Conservation (phyloP, 495 filamentous ascomycete species). For the Clohesyomyces aquaticus region DNA sequence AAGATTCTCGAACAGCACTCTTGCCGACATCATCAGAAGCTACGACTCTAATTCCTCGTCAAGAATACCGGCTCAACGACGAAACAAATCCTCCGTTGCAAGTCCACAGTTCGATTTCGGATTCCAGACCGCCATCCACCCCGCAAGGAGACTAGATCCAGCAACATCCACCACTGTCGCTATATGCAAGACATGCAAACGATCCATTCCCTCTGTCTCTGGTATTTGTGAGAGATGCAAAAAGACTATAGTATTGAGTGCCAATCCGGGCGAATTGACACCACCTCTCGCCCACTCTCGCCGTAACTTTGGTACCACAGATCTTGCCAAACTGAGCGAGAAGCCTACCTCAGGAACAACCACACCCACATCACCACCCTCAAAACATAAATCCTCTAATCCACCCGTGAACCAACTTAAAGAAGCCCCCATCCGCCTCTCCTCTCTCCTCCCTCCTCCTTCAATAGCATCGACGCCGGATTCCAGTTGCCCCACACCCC, state of each 20-base stretch:
- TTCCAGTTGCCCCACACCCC: neutral
- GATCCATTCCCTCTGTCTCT: conserved; percentile 16
- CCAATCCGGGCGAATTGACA: conserved; percentile 16
- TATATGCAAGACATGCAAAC: conserved; percentile 34
- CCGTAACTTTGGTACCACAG: conserved; percentile 25
- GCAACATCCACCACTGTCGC: conserved; percentile 17
- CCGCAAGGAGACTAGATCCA: neutral
- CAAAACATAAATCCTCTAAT: conserved; percentile 8
- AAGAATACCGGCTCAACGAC: conserved; percentile 4
- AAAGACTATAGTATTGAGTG: conserved; percentile 23
- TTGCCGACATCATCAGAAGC: conserved; percentile 35
- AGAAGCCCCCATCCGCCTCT: conserved; percentile 25
- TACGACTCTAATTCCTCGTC: conserved; percentile 25
- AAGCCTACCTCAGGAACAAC: conserved; percentile 3
- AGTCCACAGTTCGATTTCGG: conserved; percentile 13
- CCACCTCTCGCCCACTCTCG: conserved; percentile 19
- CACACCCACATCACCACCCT: conserved; percentile 19
- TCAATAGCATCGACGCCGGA: neutral
- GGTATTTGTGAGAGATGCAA: conserved; percentile 34
- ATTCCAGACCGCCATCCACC: neutral
- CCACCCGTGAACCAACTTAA: conserved; percentile 5
- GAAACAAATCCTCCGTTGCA: neutral
- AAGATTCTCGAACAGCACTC: conserved; percentile 27
- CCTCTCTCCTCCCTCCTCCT: conserved; percentile 16
- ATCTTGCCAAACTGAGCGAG: conserved; percentile 18